Evolutionary conservation across 352 stramenopile genomes (phyloP).

Genomic region (Pythium aquatile): DNA sequence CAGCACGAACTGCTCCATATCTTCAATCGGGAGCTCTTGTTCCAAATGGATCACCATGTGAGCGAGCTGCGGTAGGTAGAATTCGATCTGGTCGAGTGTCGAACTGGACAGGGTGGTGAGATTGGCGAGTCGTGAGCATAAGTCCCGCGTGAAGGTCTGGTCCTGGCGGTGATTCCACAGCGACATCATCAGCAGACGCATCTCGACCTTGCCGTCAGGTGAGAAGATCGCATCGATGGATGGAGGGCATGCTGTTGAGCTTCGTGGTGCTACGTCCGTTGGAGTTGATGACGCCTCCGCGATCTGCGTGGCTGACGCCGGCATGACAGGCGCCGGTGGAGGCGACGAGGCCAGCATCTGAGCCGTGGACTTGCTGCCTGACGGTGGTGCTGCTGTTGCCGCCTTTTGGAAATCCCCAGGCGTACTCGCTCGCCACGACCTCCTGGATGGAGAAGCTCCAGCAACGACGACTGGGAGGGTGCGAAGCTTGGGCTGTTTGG

Average conservation of each 20-base stretch:
- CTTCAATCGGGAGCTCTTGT: constrained; percentile 67
- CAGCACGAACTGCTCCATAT: constrained; percentile 81
- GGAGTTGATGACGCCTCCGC: neutral
- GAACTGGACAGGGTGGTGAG: constrained; percentile 41
- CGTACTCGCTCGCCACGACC: neutral
- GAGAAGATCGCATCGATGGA: constrained; percentile 37
- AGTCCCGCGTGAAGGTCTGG: constrained; percentile 48
- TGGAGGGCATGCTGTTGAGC: neutral
- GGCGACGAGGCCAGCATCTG: neutral
- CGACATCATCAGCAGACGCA: constrained; percentile 68
- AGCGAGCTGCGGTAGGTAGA: constrained; percentile 76
- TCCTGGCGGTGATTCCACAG: constrained; percentile 75
- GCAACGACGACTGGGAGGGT: neutral
- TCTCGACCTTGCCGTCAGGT: constrained; percentile 53
- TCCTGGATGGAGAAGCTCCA: neutral
- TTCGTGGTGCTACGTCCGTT: too few species aligned
- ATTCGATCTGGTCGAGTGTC: constrained; percentile 75
- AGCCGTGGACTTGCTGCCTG: neutral
- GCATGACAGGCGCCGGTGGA: constrained; percentile 6
- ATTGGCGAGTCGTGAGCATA: constrained; percentile 58
- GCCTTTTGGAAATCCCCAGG: neutral
- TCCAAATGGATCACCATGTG: constrained; percentile 86
- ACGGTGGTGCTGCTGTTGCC: neutral
- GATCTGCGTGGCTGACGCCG: constrained; percentile 17
- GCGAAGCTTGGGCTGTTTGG: neutral